Conservation (phyloP, 2,329 filamentous ascomycete genomes). For the Capronia epimyces region DNA sequence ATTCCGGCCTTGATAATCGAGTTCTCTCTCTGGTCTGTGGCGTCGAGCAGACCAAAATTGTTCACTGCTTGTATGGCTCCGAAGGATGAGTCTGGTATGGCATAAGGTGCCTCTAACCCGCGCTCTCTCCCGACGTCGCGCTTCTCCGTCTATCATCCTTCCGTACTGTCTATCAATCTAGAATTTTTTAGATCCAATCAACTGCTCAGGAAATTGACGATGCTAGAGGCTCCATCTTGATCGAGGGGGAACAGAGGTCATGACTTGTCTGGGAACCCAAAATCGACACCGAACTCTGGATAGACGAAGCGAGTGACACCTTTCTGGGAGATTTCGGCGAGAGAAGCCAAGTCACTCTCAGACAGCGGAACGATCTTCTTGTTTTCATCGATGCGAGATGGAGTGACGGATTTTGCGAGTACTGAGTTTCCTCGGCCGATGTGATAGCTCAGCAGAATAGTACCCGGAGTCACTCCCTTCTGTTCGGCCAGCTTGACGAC, state of each 20-base stretch:
- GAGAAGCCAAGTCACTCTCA: constrained; percentile 35
- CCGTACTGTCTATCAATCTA: neutral
- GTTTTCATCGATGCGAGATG: constrained; percentile 41
- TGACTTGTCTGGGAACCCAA: constrained; percentile 27
- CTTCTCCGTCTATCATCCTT: no score
- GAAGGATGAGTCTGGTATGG: no score
- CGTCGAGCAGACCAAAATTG: no score
- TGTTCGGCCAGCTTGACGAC: constrained; percentile 40
- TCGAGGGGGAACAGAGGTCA: neutral
- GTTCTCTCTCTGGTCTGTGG: no score
- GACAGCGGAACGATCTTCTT: constrained; percentile 41
- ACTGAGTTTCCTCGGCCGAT: constrained; percentile 26
- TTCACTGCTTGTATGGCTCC: no score
- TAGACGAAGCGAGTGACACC: constrained; percentile 22
- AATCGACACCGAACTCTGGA: constrained; percentile 24
- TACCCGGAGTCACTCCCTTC: constrained; percentile 37
- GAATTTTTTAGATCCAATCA: neutral
- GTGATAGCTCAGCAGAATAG: constrained; percentile 43
- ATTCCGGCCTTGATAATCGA: no score
- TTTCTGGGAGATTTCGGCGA: constrained; percentile 25
- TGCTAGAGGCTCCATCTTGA: neutral
- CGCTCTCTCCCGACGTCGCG: no score
- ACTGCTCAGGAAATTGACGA: no score
- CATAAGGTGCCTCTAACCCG: no score
- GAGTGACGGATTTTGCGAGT: constrained; percentile 39